Percentiles rank a stretch among this genome's conserved stretches.
Evolutionary conservation across 208 protist species (phyloP).

Genomic region (Porcisia hertigi): DNA sequence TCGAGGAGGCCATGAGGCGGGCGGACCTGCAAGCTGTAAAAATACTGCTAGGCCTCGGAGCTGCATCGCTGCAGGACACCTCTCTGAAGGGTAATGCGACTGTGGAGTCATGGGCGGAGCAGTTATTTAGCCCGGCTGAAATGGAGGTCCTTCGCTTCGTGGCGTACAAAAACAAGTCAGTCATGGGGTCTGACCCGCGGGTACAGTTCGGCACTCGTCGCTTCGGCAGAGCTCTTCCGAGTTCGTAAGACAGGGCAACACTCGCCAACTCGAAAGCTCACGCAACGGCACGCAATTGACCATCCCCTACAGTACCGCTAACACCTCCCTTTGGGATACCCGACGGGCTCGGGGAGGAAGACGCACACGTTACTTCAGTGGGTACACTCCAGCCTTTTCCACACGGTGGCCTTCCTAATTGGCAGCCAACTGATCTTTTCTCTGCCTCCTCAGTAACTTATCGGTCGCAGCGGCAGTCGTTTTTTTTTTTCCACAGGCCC

Average conservation of each 20-base stretch:
- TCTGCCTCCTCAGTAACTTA: not conserved
- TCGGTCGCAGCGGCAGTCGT: not conserved
- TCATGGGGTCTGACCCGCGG: conserved; percentile 39
- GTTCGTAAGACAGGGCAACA: not conserved
- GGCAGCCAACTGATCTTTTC: not conserved
- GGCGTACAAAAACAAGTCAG: conserved; percentile 31
- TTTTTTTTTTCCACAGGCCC: not conserved
- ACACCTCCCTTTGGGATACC: not conserved
- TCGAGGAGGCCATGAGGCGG: conserved; percentile 59
- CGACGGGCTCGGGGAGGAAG: not conserved
- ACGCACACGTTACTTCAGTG: not conserved
- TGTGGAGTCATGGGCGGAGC: conserved; percentile 39
- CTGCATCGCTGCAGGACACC: conserved; percentile 47
- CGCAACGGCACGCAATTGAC: not conserved
- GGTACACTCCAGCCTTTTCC: not conserved
- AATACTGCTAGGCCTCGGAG: conserved; percentile 57
- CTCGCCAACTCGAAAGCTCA: not conserved
- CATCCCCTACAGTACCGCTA: not conserved
- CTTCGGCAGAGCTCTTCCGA: conserved; percentile 11
- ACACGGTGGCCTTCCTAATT: not conserved
- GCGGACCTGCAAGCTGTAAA: conserved; percentile 39
- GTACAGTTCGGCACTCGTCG: conserved; percentile 55
- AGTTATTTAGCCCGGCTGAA: conserved; percentile 39
- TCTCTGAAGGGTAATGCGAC: conserved; percentile 43
- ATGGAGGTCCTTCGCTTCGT: conserved; percentile 33